Conservation (phyloP, 108 stramenopile genomes). For the Seminavis robusta region DNA sequence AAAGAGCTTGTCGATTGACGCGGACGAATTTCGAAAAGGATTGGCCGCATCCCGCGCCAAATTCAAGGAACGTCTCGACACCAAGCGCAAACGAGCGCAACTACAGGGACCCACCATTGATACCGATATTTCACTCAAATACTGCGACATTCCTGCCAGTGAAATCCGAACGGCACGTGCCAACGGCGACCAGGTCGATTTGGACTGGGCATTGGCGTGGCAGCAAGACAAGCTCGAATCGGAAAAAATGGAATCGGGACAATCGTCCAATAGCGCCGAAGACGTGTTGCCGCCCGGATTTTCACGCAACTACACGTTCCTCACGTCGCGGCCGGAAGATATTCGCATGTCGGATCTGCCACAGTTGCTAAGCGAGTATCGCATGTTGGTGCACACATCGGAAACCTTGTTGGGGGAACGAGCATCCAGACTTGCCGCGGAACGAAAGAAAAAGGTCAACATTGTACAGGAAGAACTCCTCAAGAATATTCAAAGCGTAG, state of each 20-base stretch:
- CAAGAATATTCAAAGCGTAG: not conserved
- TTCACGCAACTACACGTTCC: conserved; percentile 61
- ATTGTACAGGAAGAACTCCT: not conserved
- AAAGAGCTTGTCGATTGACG: conserved; percentile 45
- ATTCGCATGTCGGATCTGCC: conserved; percentile 68
- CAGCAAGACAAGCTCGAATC: conserved; percentile 9
- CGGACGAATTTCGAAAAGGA: conserved; percentile 57
- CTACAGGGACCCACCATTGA: not conserved
- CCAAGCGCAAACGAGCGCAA: not conserved
- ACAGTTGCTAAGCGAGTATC: conserved; percentile 65
- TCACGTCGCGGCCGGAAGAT: conserved; percentile 57
- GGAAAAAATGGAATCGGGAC: not conserved
- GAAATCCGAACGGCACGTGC: conserved; percentile 59
- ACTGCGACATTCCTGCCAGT: conserved; percentile 28
- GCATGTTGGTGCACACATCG: conserved; percentile 66
- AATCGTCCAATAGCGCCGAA: not conserved
- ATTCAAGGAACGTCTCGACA: conserved; percentile 4
- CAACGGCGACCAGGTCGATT: conserved; percentile 52
- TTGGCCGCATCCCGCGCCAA: conserved; percentile 41
- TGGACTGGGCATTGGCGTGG: conserved; percentile 62
- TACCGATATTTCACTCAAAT: not conserved
- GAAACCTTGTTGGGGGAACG: conserved; percentile 67
- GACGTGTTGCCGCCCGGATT: conserved; percentile 43
- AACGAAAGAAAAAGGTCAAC: conserved; percentile 4
- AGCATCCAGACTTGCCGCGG: conserved; percentile 6